A percentile compares a stretch with the other conserved stretches of the same genome.
Evolutionary conservation across 2,329 filamentous ascomycete species (phyloP).

Genomic region (Byssoonygena ceratinophila): DNA sequence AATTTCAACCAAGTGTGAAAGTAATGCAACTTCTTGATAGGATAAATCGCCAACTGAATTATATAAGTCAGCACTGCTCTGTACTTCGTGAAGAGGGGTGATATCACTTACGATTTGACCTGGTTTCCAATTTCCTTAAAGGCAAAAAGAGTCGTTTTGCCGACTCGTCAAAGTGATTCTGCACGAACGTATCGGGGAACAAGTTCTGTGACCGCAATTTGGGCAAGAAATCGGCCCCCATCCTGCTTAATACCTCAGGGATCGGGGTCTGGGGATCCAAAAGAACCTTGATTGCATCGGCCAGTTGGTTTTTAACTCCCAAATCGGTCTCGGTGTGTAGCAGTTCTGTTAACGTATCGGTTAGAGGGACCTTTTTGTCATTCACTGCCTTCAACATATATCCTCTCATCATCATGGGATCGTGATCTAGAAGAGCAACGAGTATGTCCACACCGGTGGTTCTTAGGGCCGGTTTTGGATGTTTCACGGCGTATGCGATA

Average conservation of each 20-base stretch:
- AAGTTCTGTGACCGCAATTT: slow-evolving; percentile 56
- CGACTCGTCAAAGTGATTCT: slow-evolving; percentile 80
- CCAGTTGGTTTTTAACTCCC: slow-evolving; percentile 89
- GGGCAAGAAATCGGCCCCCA: slow-evolving; percentile 56
- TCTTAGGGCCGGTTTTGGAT: slow-evolving; percentile 70
- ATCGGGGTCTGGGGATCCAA: slow-evolving; percentile 60
- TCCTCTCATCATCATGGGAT: slow-evolving; percentile 83
- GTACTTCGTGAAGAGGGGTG: neutral
- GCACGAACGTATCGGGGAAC: slow-evolving; percentile 75
- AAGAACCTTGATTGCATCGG: slow-evolving; percentile 87
- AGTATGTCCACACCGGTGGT: slow-evolving; percentile 90
- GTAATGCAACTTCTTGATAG: slow-evolving; percentile 79
- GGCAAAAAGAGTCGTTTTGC: slow-evolving; percentile 79
- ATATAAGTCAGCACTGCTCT: slow-evolving; percentile 14
- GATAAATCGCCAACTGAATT: slow-evolving; percentile 56
- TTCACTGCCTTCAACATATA: slow-evolving; percentile 87
- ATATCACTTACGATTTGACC: slow-evolving; percentile 41
- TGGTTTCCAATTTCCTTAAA: slow-evolving; percentile 64
- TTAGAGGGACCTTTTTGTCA: slow-evolving; percentile 74
- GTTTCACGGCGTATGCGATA: slow-evolving; percentile 81
- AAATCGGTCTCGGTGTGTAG: slow-evolving; percentile 84
- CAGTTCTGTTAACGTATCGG: slow-evolving; percentile 84
- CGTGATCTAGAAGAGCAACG: slow-evolving; percentile 89
- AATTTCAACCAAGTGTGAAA: slow-evolving; percentile 82
- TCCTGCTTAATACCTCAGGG: slow-evolving; percentile 49